Base-by-base conservation (phyloP, 2,329 filamentous ascomycete species). In the Colletotrichum gloeosporioides region DNA sequence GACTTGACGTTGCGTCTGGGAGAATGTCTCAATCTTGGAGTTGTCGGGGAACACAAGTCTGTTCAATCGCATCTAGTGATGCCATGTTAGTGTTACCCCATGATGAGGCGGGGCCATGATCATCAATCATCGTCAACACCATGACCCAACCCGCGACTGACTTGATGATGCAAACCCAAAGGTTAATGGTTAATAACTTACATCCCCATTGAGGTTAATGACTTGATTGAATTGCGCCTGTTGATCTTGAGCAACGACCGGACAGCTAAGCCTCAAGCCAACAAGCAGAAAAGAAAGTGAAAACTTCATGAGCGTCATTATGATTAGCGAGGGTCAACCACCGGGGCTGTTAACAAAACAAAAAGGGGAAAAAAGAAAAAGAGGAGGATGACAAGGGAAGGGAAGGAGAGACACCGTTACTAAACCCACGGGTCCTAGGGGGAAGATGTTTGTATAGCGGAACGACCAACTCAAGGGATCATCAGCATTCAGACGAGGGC, bases 21-120 rank as follows among this genome's bases (percentile, higher is more conserved):
- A 79, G 70, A 79, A 79, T 3, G 78, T 79, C 72, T 79, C 78
- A 29, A 79, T 78, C 59, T 79, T 79, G 31, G 78, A 78, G 67
- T 78, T 77, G 44, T 79, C 78, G 10, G 78, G 78, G 39, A 79
- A 78, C 6, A 73, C 39, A 16, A 79, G 57, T 49, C 69, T 74
- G 71, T 79, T 79, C 29, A 78, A 34, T 77, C 76, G 72, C 78
- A 79, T 79, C 78, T 78, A 27, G 44, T 29, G 5, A 36, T n/a
- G 34, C 7, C 18, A 15, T 62, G 65, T 76, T 39, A 76, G 59
- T n/a, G 2, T 8, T 8, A 32, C 18, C 8, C 7, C 16, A 66
- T 62, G 18, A 10, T 32, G 70, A 34, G 29, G 18, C 32, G 44
- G 55, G 22, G 8, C 32, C 62, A 67, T 39, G 16, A 72, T 44